Evolutionary conservation across 345 rosid genomes (phyloP).

Genomic region (Melaleuca alternifolia): DNA sequence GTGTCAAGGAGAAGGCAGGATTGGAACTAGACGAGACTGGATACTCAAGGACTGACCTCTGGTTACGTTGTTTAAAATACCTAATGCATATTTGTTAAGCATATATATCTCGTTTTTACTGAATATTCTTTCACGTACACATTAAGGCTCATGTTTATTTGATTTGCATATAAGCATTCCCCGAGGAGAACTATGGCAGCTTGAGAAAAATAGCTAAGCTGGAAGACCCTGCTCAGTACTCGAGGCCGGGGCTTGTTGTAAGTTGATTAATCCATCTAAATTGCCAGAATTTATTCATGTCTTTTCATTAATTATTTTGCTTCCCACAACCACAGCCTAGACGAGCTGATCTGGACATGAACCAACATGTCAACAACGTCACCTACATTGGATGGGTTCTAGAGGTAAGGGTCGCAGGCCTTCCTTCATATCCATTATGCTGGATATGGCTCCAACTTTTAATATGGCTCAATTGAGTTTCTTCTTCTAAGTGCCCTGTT

Average conservation of each 20-base stretch:
- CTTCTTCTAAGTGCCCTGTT: background rate
- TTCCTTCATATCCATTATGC: background rate
- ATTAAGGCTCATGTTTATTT: background rate
- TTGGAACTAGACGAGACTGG: conserved; percentile 99
- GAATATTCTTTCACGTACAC: background rate
- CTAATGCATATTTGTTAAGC: background rate
- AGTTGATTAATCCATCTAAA: background rate
- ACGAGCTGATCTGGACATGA: conserved; percentile 97
- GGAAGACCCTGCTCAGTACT: conserved; percentile 62
- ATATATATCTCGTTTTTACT: background rate
- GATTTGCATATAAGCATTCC: conserved; percentile 59
- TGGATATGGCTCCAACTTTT: background rate
- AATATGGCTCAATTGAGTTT: background rate
- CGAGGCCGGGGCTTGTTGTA: conserved; percentile 58
- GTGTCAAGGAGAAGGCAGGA: conserved; percentile 92
- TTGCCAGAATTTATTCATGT: background rate
- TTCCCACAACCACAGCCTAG: conserved; percentile 39
- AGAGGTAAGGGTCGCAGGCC: conserved; percentile 30
- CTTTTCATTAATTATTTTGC: background rate
- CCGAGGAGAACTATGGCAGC: conserved; percentile 66
- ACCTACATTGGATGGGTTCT: conserved; percentile 90
- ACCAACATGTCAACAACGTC: conserved; percentile 90
- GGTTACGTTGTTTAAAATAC: background rate
- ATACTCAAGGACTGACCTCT: conserved; percentile 35
- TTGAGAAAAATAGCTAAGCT: conserved; percentile 66